phyloP scores from a whole-genome alignment of 2,329 filamentous ascomycete genomes.

The Cadophora malorum region DNA sequence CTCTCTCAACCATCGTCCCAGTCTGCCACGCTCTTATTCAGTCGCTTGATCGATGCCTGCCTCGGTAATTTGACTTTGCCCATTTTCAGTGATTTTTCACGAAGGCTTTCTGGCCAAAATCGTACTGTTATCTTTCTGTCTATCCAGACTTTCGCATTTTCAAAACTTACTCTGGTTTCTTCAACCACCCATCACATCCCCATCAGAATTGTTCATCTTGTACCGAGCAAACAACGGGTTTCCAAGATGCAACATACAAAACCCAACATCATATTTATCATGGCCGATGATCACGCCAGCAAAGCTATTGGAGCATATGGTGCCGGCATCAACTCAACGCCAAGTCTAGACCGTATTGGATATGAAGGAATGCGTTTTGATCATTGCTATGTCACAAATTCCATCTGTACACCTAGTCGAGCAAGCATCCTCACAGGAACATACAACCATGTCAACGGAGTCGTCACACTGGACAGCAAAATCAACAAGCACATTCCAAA shows the following conservation, averaged over 20 bases:
- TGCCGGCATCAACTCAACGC: neutral
- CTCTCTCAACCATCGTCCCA: too few relatives aligned
- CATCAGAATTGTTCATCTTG: slow-evolving; percentile 18
- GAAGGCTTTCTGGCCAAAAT: too few relatives aligned
- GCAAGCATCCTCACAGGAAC: slow-evolving; percentile 7
- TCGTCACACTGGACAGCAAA: neutral
- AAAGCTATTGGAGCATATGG: slow-evolving; percentile 4
- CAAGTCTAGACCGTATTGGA: neutral
- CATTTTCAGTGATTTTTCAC: too few relatives aligned
- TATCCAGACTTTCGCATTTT: too few relatives aligned
- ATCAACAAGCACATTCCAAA: slow-evolving; percentile 8
- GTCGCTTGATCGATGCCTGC: too few relatives aligned
- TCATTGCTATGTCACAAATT: slow-evolving; percentile 8
- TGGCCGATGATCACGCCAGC: slow-evolving; percentile 4
- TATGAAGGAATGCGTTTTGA: neutral
- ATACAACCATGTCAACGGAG: slow-evolving; percentile 11
- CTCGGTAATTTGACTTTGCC: too few relatives aligned
- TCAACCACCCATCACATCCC: too few relatives aligned
- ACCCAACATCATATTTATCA: slow-evolving; percentile 5
- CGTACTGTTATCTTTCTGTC: too few relatives aligned
- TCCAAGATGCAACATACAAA: neutral
- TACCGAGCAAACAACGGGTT: neutral
- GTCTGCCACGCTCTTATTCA: too few relatives aligned
- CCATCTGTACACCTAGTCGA: slow-evolving; percentile 2
- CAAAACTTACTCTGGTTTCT: too few relatives aligned